Evolutionary conservation across 441 rosid genomes (phyloP), one percentile per base, ranked within the genome.

Genomic region (Euphorbia corollata): DNA sequence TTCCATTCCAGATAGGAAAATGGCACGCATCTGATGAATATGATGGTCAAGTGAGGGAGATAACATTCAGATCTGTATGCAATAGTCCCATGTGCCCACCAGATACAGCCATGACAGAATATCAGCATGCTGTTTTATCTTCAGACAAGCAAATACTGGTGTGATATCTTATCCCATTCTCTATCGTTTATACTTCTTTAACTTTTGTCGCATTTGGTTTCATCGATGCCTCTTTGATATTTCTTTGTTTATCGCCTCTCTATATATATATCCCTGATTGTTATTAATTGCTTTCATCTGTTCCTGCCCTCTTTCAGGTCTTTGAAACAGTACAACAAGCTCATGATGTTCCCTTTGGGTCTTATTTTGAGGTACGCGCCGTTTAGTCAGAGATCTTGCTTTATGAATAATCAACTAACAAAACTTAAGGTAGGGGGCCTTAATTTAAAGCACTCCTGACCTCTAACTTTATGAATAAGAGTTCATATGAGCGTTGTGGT

Each of bases 41-140:
- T 79, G 90, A 94, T 65, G 99, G 97, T 75, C 90, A 88, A 86
- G 98, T 94, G 60, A 86, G 98, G 78, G 99, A 94, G 81, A 84
- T 91, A 61, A 94, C 88, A 68, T 91, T 86, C 76, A 86, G 97
- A 82, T 78, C 91, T 39, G 74, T 81, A n/a, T 94, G 99, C 78
- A 84, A 80, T 75, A 94, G 89, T 82, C 99, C 99, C 50, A 91
- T 94, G 98, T 89, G 99, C 79, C 98, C 99, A 39, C 98, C 97
- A 48, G 97, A 94, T 80, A 91, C 94, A 64, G 96, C 90, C 72
- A 87, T 94, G 90, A 87, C 99, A 7, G 98, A 94, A 82, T 91
- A 87, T 80, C 99, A 94, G 83, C 98, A 89, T 70, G 78, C 67
- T 73, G 94, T 86, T 77, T 68, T 88, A 61, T 85, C 98, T 68